Conservation (phyloP, 208 protist genomes). For the Leishmania major region DNA sequence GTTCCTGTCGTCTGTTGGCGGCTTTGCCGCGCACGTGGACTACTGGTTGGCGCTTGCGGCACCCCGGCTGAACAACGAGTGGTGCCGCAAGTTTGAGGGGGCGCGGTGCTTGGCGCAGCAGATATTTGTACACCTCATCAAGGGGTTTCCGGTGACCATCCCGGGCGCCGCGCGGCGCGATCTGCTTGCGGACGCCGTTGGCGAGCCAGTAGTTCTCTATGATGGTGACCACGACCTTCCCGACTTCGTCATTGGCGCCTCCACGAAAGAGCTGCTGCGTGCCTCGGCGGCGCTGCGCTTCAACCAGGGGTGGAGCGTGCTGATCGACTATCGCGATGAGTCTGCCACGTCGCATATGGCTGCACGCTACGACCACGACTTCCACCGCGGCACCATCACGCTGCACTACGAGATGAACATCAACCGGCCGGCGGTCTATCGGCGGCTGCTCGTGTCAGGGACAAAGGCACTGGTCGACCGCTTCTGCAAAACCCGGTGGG, state of each 20-base stretch:
- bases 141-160: conserved; percentile 64
- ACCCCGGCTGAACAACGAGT: conserved; percentile 72
- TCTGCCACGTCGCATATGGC: conserved; percentile 50
- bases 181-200: conserved; percentile 21
- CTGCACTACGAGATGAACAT: conserved; percentile 84
- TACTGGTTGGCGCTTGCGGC: conserved; percentile 79
- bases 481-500: conserved; percentile 48
- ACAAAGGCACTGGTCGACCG: conserved; percentile 70
- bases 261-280: conserved; percentile 42
- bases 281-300: conserved; percentile 68
- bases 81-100: conserved; percentile 81
- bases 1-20: conserved; percentile 76
- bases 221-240: conserved; percentile 47
- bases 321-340: conserved; percentile 68
- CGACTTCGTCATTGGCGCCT: conserved; percentile 31
- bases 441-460: conserved; percentile 68
- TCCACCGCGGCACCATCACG: conserved; percentile 68
- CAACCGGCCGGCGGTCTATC: conserved; percentile 64
- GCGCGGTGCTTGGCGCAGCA: conserved; percentile 85
- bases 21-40: conserved; percentile 80
- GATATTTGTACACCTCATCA: conserved; percentile 87
- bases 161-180: conserved; percentile 41
- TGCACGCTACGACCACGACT: conserved; percentile 62
- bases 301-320: conserved; percentile 85
- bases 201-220: conserved; percentile 45